These are phyloP conservation scores for Brachypodium distachyon DNA, from an alignment of 202 grass and related monocot genomes.

Conservation along the genomic window DNA sequence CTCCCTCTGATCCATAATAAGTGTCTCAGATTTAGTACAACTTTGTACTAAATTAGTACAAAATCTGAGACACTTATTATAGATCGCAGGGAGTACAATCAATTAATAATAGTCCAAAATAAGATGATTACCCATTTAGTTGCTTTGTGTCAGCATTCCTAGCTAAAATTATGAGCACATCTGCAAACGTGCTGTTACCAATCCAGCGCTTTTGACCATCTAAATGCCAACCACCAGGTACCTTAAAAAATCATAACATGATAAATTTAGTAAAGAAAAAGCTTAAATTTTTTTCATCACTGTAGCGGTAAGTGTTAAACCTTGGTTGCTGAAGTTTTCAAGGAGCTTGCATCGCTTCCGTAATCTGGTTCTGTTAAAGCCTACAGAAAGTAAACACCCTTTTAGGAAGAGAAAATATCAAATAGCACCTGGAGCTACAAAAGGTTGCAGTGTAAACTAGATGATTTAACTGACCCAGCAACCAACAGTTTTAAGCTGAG, in stretches of 20 bases:
- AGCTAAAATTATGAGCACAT: slow-evolving; percentile 83
- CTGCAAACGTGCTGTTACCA: slow-evolving; percentile 95
- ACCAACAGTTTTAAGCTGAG: slow-evolving; percentile 56
- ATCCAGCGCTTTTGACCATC: slow-evolving; percentile 98
- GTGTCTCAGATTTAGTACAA: too few species aligned
- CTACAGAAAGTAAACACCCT: slow-evolving; percentile 32
- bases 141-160: slow-evolving; percentile 83
- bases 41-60: too few species aligned
- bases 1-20: too few species aligned
- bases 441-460: too few species aligned
- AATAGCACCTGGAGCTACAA: too few species aligned
- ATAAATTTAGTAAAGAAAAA: not conserved
- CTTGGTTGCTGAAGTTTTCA: slow-evolving; percentile 70
- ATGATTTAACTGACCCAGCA: slow-evolving; percentile 70
- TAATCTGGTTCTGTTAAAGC: slow-evolving; percentile 90
- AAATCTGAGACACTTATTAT: too few species aligned
- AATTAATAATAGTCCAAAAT: not conserved
- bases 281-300: not conserved
- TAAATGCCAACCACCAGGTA: slow-evolving; percentile 83
- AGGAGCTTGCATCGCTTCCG: slow-evolving; percentile 88
- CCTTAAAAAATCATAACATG: slow-evolving; percentile 47
- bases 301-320: slow-evolving; percentile 24
- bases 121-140: slow-evolving; percentile 72
- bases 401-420: not conserved
- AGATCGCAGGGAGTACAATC: too few species aligned